Percentiles rank a stretch among this genome's conserved stretches.
Conservation (phyloP, 208 protist species). For the Crithidia acanthocephali region DNA sequence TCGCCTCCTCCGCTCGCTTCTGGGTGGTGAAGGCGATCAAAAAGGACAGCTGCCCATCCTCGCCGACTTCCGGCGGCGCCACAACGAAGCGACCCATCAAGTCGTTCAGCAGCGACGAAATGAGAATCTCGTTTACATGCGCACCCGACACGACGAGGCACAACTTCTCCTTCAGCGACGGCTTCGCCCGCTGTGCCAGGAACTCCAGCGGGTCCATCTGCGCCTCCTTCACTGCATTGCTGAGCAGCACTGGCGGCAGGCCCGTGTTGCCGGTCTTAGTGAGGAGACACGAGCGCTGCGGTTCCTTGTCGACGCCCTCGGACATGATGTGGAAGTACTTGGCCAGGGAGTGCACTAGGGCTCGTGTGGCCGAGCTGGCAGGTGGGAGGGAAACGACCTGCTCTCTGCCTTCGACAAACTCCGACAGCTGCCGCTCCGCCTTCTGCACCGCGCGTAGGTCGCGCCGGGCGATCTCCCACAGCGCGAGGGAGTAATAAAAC, state of each 20-base stretch:
- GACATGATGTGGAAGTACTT: conserved; percentile 65
- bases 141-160: conserved; percentile 44
- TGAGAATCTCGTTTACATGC: conserved; percentile 37
- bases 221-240: conserved; percentile 28
- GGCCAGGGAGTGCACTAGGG: conserved; percentile 60
- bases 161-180: conserved; percentile 30
- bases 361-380: conserved; percentile 44
- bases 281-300: conserved; percentile 57
- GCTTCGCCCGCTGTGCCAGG: conserved; percentile 27
- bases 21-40: conserved; percentile 35
- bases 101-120: conserved; percentile 45
- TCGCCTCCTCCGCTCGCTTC: conserved; percentile 29
- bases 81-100: conserved; percentile 54
- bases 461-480: conserved; percentile 50
- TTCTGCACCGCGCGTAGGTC: conserved; percentile 32
- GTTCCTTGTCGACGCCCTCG: conserved; percentile 55
- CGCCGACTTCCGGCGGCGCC: conserved; percentile 36
- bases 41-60: conserved; percentile 27
- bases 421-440: conserved; percentile 48
- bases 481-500: conserved; percentile 57
- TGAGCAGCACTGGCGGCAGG: conserved; percentile 44
- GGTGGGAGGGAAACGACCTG: conserved; percentile 48
- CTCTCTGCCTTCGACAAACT: conserved; percentile 45
- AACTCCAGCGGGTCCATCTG: conserved; percentile 39
- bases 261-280: conserved; percentile 46